Evolutionary conservation across 495 filamentous ascomycete genomes (phyloP), one percentile per base, ranked within the genome.

Genomic region (Polyplosphaeria fusca): DNA sequence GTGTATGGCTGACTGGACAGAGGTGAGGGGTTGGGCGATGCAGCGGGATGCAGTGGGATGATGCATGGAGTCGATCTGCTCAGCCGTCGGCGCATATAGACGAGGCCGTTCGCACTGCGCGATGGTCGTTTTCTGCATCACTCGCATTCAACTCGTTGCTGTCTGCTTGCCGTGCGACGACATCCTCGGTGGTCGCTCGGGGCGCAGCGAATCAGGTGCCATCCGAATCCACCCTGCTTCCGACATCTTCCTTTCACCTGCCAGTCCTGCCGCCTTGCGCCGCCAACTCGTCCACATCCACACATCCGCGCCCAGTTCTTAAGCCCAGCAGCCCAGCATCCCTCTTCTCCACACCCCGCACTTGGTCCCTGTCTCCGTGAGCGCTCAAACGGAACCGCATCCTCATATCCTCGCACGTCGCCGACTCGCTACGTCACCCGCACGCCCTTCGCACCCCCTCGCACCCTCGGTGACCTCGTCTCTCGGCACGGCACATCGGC

Each of bases 191-290:
- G 30, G 14, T 7, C 7, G 46, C 25, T 44, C 12, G 23, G 13
- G 9, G 40, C 14, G 7, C 30, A 30, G 5, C 48, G 26, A 52
- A 60, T 60, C 56, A 53, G 41, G 27, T 11, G 52, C 26, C 43
- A 26, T 14, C 18, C 22, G 24, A 11, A 7, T 11, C 14, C 32
- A 32, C 55, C 47, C 40, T 57, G 59, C 58, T 57, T 49, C 59
- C 59, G 59, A 52, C 37, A 56, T 53, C 59, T 55, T 55, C 60
- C 55, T 52, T 53, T 63, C 22, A 57, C 45, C n/a, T 37, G 47
- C 28, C 7, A 7, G 30, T 11, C 16, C 18, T 26, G 39, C 27
- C 35, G 25, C 14, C 43, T n/a, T 24, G 16, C 20, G 41, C 35
- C 7, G 47, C 49, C 23, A 49, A 42, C 60, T 13, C 44, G 48